Evolutionary conservation across 2,329 filamentous ascomycete species (phyloP).

Genomic region (Alternaria novae-zelandiae): DNA sequence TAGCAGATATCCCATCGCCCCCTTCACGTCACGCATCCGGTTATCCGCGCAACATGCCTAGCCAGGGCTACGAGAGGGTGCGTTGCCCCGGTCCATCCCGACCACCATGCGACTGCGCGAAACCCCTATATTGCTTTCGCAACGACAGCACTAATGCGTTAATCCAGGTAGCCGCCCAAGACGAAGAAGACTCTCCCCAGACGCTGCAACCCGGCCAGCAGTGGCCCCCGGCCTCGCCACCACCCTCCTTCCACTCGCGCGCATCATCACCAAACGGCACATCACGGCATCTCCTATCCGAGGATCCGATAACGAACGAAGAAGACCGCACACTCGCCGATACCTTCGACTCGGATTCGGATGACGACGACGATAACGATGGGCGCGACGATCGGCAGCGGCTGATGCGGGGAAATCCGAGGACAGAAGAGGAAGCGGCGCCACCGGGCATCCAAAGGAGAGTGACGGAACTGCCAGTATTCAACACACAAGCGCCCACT

Average conservation of each 20-base stretch:
- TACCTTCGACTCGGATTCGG: slow-evolving; percentile 82
- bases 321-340: slow-evolving; percentile 87
- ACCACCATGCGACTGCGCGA: slow-evolving; percentile 17
- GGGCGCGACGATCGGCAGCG: slow-evolving; percentile 84
- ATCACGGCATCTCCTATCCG: slow-evolving; percentile 59
- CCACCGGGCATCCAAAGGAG: slow-evolving; percentile 53
- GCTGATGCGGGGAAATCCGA: slow-evolving; percentile 73
- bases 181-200: slow-evolving; percentile 50
- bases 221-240: slow-evolving; percentile 56
- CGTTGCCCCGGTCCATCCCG: slow-evolving; percentile 29
- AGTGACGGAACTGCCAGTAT: slow-evolving; percentile 62
- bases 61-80: slow-evolving; percentile 58
- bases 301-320: slow-evolving; percentile 58
- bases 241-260: slow-evolving; percentile 87
- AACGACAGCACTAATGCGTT: slow-evolving; percentile 21
- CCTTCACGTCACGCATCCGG: slow-evolving; percentile 5
- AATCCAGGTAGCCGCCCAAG: slow-evolving; percentile 51
- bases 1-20: not conserved
- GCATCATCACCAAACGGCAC: slow-evolving; percentile 68
- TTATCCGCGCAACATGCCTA: slow-evolving; percentile 48
- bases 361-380: slow-evolving; percentile 67
- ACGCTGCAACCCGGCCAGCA: slow-evolving; percentile 32
- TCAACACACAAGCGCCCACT: slow-evolving; percentile 49
- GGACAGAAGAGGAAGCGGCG: slow-evolving; percentile 31
- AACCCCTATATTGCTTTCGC: slow-evolving; percentile 5